A percentile compares a stretch with the other conserved stretches of the same genome.
These are phyloP conservation scores for Chaetothyriales sp. DNA, from an alignment of 2,329 filamentous ascomycete genomes.

Conservation along the genomic window DNA sequence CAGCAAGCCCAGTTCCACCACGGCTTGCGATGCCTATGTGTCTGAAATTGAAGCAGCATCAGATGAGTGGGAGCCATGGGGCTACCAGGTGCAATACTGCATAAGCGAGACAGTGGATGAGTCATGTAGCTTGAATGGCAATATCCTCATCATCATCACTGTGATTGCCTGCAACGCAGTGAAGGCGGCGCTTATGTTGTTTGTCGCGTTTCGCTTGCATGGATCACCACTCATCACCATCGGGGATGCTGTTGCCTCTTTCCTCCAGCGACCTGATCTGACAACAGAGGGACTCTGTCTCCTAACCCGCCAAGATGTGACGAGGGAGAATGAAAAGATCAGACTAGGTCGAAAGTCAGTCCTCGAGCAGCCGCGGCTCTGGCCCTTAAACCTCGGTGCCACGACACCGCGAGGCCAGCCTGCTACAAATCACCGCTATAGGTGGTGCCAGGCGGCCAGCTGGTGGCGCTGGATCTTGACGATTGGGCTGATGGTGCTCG, in stretches of 20 bases:
- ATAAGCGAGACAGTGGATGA: constrained; percentile 8
- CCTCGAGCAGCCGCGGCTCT: not conserved
- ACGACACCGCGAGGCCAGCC: not conserved
- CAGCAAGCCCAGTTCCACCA: too few species aligned
- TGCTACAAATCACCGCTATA: not conserved
- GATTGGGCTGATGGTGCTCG: constrained; percentile 1
- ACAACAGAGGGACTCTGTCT: constrained; percentile 18
- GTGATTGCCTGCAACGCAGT: constrained; percentile 12
- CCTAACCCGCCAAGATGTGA: constrained; percentile 7
- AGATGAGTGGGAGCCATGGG: constrained; percentile 9
- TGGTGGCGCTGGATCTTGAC: constrained; percentile 6
- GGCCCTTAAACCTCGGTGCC: not conserved
- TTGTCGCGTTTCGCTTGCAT: constrained; percentile 7
- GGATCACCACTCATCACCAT: constrained; percentile 18
- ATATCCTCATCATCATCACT: constrained; percentile 12
- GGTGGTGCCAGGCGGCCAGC: constrained; percentile 10
- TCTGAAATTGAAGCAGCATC: constrained; percentile 3
- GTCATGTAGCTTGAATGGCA: constrained; percentile 13
- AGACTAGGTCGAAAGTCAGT: not conserved
- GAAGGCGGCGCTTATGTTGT: constrained; percentile 12
- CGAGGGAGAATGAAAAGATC: constrained; percentile 1
- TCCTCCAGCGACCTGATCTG: constrained; percentile 17
- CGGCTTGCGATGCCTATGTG: constrained; percentile 7
- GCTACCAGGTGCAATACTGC: constrained; percentile 10
- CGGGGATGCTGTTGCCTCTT: constrained; percentile 19